A percentile compares a stretch with the other conserved stretches of the same genome.
Evolutionary conservation across 495 filamentous ascomycete species (phyloP).

Genomic region (Cercophora scortea): DNA sequence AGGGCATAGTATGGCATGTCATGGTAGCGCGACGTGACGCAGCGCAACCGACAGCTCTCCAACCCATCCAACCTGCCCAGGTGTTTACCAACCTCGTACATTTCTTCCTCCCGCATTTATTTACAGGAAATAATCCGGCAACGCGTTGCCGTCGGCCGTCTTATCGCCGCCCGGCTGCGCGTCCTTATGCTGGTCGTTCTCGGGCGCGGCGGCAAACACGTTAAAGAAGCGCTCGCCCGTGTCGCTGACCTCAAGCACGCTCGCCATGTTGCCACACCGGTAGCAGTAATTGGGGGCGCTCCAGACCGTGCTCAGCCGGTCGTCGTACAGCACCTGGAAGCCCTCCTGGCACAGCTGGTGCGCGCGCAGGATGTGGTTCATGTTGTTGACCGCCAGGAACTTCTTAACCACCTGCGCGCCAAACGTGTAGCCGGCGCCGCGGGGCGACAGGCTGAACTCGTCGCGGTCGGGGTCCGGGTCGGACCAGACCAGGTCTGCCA

Average conservation of each 20-base stretch:
- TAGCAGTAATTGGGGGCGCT: constrained; percentile 97
- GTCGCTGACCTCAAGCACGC: constrained; percentile 91
- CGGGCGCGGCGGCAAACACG: constrained; percentile 92
- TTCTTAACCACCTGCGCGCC: constrained; percentile 96
- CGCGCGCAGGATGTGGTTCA: constrained; percentile 92
- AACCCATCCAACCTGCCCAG: background rate
- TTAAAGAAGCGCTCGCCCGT: constrained; percentile 90
- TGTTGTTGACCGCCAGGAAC: constrained; percentile 91
- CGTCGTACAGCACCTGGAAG: constrained; percentile 91
- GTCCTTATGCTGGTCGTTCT: constrained; percentile 88
- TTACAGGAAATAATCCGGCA: constrained; percentile 51
- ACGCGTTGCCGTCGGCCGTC: constrained; percentile 38
- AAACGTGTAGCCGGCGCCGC: constrained; percentile 94
- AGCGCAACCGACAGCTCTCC: background rate
- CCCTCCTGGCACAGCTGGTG: constrained; percentile 98
- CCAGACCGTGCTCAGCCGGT: constrained; percentile 92
- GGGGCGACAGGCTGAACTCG: constrained; percentile 89
- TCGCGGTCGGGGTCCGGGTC: constrained; percentile 93
- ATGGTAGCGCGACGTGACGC: too few species aligned
- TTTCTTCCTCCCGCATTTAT: background rate
- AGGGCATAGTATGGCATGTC: too few species aligned
- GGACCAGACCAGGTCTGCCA: constrained; percentile 99
- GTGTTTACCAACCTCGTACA: background rate
- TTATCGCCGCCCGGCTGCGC: constrained; percentile 53
- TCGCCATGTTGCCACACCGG: constrained; percentile 92